Evolutionary conservation across 495 filamentous ascomycete species (phyloP), one percentile per base, ranked within the genome.

Genomic region (Aspergillus baeticus): DNA sequence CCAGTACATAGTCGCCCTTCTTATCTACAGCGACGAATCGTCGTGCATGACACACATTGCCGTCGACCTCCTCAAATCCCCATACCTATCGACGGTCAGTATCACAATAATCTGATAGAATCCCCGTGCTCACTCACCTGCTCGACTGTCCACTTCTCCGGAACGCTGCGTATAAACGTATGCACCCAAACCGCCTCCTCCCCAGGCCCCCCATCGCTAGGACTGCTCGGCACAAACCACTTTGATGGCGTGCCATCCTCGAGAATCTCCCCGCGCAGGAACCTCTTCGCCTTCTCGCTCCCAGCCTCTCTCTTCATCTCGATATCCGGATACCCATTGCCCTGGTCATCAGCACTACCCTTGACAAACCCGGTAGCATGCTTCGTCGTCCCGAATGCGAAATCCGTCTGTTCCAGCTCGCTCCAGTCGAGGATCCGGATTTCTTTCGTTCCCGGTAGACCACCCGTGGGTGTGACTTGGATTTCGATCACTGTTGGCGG

Each of bases 191-290:
- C 21, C 20, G 10, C 41, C 17, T 26, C n/a, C 5, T n/a, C n/a
- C 5, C 8, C 38, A 36, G 35, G 10, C 5, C 14, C 29, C 3
- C 11, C 10, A 5, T 10, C 5, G 23, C 17, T n/a, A 15, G n/a
- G n/a, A n/a, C n/a, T n/a, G n/a, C n/a, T n/a, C 14, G 26, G 10
- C 5, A 55, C 20, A 20, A 21, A 29, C 53, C 43, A 37, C 1
- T n/a, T 6, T 1, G 15, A 29, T 14, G 15, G 14, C 3, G 17
- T 26, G n/a, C 53, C 53, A 11, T 48, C 10, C 20, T 46, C 34
- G 4, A n/a, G 10, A 1, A 55, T 49, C 35, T 55, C 53, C n/a
- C 53, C 53, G 3, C 53, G 18, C 23, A 55, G 29, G 21, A 55
- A 55, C 44, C 20, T 33, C n/a, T 8, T 14, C 6, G 29, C 36